Conservation (phyloP, 768 basidiomycete species). For the Hortiboletus flavorubellus region DNA sequence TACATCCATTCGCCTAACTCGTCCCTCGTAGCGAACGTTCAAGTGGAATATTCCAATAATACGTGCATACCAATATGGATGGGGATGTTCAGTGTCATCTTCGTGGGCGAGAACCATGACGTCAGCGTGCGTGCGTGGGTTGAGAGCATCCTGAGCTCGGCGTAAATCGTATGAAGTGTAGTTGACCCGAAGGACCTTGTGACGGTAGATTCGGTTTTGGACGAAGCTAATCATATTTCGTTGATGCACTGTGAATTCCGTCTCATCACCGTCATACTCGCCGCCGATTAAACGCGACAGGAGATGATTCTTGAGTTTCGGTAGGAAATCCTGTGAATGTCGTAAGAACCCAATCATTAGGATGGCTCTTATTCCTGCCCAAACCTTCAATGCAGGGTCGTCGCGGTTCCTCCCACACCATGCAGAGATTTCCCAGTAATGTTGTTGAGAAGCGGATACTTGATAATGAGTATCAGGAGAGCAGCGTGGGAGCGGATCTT, state of each 20-base stretch:
- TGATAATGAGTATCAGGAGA: slow-evolving; percentile 15
- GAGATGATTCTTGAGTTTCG: neutral
- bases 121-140: slow-evolving; percentile 34
- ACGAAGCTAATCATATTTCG: slow-evolving; percentile 6
- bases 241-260: slow-evolving; percentile 13
- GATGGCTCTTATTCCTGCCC: neutral
- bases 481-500: slow-evolving; percentile 7
- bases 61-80: slow-evolving; percentile 38
- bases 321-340: neutral
- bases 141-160: slow-evolving; percentile 37
- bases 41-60: slow-evolving; percentile 9
- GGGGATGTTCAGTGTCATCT: slow-evolving; percentile 29
- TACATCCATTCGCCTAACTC: neutral
- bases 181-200: slow-evolving; percentile 27
- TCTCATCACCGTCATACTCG: slow-evolving; percentile 26
- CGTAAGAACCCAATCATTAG: neutral
- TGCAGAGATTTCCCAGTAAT: slow-evolving; percentile 3
- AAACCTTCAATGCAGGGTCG: too few species aligned
- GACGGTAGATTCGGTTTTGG: slow-evolving; percentile 23
- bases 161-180: slow-evolving; percentile 31
- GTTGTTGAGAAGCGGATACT: slow-evolving; percentile 9
- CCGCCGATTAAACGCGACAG: neutral
- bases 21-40: neutral
- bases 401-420: neutral
- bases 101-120: slow-evolving; percentile 35